Conservation (phyloP, 129 eudicot genomes). For the Lonicera japonica region DNA sequence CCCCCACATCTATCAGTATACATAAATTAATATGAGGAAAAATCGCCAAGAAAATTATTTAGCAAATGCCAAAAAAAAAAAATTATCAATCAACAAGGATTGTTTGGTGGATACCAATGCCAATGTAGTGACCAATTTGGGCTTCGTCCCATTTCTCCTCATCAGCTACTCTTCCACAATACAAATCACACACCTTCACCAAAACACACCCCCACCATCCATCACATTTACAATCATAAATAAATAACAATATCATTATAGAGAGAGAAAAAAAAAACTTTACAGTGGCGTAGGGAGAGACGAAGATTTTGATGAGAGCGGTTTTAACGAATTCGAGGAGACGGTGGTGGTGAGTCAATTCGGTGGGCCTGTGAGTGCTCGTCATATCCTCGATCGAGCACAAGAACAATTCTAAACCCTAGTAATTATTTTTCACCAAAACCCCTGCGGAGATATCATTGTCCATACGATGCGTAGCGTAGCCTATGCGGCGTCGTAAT, state of each 20-base stretch:
- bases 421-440: too few relatives aligned
- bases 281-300: conserved; percentile 77
- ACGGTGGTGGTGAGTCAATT: too few relatives aligned
- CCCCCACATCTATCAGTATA: conserved; percentile 51
- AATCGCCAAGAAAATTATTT: background rate
- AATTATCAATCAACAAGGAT: background rate
- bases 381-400: too few relatives aligned
- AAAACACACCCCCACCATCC: too few relatives aligned
- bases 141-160: conserved; percentile 90
- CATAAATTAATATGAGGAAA: background rate
- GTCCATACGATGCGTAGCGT: too few relatives aligned
- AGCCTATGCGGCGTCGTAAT: too few relatives aligned
- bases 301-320: conserved; percentile 84
- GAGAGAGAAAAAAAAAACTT: conserved; percentile 2
- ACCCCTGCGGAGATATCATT: too few relatives aligned
- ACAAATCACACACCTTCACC: conserved; percentile 81
- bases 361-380: too few relatives aligned
- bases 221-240: background rate
- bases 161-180: conserved; percentile 74
- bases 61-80: background rate
- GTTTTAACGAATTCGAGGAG: conserved; percentile 68
- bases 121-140: conserved; percentile 87
- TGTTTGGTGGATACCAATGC: conserved; percentile 72
- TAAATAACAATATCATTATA: background rate
- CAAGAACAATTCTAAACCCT: too few relatives aligned